Percentiles rank a stretch among this genome's conserved stretches.
These are phyloP conservation scores for Avena eriantha DNA, from an alignment of 176 grass and related monocot species.

Conservation along the genomic window DNA sequence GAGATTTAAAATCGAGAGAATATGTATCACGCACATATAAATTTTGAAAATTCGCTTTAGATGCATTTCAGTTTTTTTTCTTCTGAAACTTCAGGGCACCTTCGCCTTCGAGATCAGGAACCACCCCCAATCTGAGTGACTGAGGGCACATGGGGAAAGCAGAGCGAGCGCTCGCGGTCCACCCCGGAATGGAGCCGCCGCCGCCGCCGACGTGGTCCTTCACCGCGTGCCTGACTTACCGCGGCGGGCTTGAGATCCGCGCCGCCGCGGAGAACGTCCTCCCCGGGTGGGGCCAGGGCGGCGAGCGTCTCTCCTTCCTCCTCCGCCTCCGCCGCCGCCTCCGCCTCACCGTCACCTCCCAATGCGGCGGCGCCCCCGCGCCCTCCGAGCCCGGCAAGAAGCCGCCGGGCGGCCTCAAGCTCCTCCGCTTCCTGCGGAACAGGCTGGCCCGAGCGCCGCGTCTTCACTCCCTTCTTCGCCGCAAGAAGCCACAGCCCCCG, in stretches of 20 bases:
- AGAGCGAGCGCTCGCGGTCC: background rate
- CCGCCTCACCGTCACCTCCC: conserved; percentile 36
- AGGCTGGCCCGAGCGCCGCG: background rate
- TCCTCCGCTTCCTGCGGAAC: conserved; percentile 22
- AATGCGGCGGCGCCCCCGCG: background rate
- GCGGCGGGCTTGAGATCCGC: conserved; percentile 60
- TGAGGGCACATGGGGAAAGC: background rate
- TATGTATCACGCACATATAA: too few species aligned
- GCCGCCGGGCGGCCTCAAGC: background rate
- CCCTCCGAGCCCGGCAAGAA: background rate
- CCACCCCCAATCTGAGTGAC: background rate
- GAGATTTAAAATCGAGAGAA: too few species aligned
- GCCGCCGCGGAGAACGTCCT: conserved; percentile 61
- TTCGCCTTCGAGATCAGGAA: background rate
- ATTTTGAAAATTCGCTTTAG: too few species aligned
- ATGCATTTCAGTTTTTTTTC: too few species aligned
- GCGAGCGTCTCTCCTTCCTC: conserved; percentile 66
- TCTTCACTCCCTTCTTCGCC: background rate
- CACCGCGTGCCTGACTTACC: conserved; percentile 58
- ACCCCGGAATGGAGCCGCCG: conserved; percentile 3
- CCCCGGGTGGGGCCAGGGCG: conserved; percentile 61
- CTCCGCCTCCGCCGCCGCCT: conserved; percentile 67
- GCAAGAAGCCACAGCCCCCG: background rate
- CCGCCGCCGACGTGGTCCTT: conserved; percentile 59
- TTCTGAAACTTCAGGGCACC: too few species aligned